Percentiles rank a stretch among this genome's conserved stretches.
Conservation (phyloP, 306 rosid species). For the Prunus persica region DNA sequence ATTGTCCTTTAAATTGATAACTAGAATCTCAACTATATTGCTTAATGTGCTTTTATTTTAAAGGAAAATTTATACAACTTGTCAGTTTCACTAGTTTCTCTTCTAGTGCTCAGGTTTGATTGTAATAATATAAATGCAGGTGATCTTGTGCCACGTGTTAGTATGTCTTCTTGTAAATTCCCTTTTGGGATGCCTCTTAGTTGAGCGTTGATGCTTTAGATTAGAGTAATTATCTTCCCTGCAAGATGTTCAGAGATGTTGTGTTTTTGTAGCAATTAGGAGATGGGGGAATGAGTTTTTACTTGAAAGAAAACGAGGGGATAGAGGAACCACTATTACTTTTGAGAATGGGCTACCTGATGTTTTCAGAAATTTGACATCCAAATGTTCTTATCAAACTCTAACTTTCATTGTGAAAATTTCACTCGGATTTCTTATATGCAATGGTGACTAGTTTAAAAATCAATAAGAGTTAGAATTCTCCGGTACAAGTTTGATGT, state of each 20-base stretch:
- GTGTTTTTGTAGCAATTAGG: conserved; percentile 3
- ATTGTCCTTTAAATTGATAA: neutral
- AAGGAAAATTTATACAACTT: neutral
- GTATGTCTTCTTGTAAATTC: neutral
- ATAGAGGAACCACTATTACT: neutral
- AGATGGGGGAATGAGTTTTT: neutral
- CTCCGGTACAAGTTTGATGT: neutral
- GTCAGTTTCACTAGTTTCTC: neutral
- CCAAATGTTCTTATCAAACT: neutral
- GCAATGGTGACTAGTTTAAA: neutral
- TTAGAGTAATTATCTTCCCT: neutral
- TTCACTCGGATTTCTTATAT: neutral
- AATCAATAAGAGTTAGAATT: neutral
- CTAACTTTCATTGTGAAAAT: neutral
- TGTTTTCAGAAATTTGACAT: conserved; percentile 14
- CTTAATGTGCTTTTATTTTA: neutral
- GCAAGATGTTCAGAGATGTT: neutral
- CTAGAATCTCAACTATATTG: neutral
- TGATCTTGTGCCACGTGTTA: neutral
- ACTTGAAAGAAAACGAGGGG: neutral
- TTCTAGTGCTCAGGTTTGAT: neutral
- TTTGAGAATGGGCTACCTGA: conserved; percentile 4
- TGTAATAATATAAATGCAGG: neutral
- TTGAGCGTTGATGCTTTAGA: neutral
- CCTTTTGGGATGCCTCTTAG: neutral